Evolutionary conservation across 2,329 filamentous ascomycete genomes (phyloP).

Genomic region (Sporothrix schenckii): DNA sequence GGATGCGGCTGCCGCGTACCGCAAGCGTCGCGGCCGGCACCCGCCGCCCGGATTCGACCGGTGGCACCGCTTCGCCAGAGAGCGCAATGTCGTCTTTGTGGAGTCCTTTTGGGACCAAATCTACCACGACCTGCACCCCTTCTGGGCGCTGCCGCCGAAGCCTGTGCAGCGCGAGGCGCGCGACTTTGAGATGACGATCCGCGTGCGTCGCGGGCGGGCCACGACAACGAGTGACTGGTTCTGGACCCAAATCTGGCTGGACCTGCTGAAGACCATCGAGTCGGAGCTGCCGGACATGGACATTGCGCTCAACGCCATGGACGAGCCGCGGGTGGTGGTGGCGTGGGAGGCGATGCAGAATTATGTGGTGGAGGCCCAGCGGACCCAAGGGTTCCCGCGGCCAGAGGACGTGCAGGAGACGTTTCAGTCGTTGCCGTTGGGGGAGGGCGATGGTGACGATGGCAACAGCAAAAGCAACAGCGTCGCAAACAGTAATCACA

Average conservation of each 20-base stretch:
- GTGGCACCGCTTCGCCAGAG: conserved; percentile 60
- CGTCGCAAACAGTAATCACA: background rate
- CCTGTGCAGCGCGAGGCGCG: conserved; percentile 56
- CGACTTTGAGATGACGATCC: conserved; percentile 65
- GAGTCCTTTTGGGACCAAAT: conserved; percentile 68
- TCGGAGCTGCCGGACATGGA: conserved; percentile 67
- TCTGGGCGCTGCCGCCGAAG: conserved; percentile 54
- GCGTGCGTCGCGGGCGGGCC: conserved; percentile 57
- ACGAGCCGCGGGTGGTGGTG: conserved; percentile 66
- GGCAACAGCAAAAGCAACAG: background rate
- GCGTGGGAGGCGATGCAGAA: conserved; percentile 64
- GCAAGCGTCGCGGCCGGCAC: conserved; percentile 59
- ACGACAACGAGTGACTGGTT: conserved; percentile 58
- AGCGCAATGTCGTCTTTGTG: conserved; percentile 58
- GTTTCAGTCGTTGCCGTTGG: conserved; percentile 50
- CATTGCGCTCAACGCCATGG: conserved; percentile 67
- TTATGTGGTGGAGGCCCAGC: conserved; percentile 55
- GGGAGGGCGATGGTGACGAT: conserved; percentile 42
- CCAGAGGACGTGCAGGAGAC: conserved; percentile 50
- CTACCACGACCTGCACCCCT: conserved; percentile 64
- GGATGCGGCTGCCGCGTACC: conserved; percentile 59
- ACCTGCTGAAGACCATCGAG: conserved; percentile 57
- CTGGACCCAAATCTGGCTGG: conserved; percentile 61
- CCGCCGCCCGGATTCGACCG: conserved; percentile 66
- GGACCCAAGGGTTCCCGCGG: conserved; percentile 44